Percentiles rank a stretch among this genome's conserved stretches.
Evolutionary conservation across 2,329 filamentous ascomycete species (phyloP).

Genomic region (Claviceps cyperi): DNA sequence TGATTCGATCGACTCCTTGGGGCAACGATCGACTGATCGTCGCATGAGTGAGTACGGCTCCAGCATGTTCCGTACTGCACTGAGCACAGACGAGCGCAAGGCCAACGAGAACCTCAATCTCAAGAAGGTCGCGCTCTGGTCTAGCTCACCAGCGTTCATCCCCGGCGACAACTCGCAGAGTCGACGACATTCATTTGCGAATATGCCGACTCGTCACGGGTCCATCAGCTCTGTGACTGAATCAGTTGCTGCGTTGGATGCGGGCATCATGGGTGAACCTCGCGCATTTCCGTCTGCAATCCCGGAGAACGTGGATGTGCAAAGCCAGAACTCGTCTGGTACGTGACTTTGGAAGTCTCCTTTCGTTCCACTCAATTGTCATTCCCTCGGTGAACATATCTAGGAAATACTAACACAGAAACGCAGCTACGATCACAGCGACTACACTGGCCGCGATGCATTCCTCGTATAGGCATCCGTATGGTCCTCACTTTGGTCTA

Average conservation of each 20-base stretch:
- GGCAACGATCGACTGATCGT: conserved; percentile 31
- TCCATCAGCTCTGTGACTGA: conserved; percentile 49
- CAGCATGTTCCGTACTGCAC: conserved; percentile 31
- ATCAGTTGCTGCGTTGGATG: conserved; percentile 31
- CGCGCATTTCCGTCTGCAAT: conserved; percentile 29
- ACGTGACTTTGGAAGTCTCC: conserved; percentile 12
- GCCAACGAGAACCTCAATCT: conserved; percentile 42
- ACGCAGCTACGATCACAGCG: conserved; percentile 13
- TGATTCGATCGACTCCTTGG: conserved; percentile 33
- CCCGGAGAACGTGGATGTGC: conserved; percentile 23
- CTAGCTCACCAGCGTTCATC: conserved; percentile 54
- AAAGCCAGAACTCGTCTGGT: conserved; percentile 24
- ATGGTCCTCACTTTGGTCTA: conserved; percentile 31
- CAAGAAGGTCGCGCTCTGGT: conserved; percentile 56
- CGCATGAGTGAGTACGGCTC: conserved; percentile 44
- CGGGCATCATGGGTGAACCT: conserved; percentile 24
- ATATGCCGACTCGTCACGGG: conserved; percentile 48
- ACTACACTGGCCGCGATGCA: conserved; percentile 13
- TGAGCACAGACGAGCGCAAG: conserved; percentile 45
- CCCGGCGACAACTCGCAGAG: conserved; percentile 54
- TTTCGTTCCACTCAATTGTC: not conserved
- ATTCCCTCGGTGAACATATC: not conserved
- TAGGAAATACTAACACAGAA: not conserved
- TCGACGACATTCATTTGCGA: conserved; percentile 67
- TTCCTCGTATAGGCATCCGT: conserved; percentile 22